Percentiles rank a stretch among this genome's conserved stretches.
These are phyloP conservation scores for Fusarium odoratissimum DNA, from an alignment of 2,329 filamentous ascomycete species.

Conservation along the genomic window DNA sequence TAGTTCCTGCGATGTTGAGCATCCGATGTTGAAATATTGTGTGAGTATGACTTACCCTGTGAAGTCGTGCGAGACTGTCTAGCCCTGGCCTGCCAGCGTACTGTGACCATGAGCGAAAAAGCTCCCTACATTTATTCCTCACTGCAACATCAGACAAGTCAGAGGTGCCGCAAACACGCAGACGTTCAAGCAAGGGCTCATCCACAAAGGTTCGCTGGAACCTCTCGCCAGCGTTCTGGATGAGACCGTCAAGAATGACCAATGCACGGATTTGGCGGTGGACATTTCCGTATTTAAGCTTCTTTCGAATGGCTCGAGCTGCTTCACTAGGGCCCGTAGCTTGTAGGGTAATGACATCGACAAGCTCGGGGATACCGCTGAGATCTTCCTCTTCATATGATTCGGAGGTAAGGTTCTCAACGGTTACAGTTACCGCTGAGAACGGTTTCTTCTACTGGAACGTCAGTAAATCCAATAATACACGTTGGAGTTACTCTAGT, in stretches of 20 bases:
- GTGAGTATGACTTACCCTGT: constrained; percentile 62
- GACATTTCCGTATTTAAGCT: constrained; percentile 97
- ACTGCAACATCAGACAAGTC: constrained; percentile 86
- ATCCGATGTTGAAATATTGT: not conserved
- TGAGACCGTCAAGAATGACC: constrained; percentile 88
- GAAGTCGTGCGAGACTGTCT: constrained; percentile 81
- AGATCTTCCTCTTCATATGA: constrained; percentile 91
- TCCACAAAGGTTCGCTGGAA: constrained; percentile 92
- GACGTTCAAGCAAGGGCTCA: constrained; percentile 88
- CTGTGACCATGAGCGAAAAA: constrained; percentile 90
- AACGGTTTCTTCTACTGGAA: constrained; percentile 75
- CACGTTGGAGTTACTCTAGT: not conserved
- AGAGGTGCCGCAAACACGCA: constrained; percentile 88
- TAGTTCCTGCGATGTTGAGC: constrained; percentile 62
- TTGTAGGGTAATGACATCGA: constrained; percentile 94
- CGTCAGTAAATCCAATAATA: constrained; percentile 1
- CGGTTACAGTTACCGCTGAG: constrained; percentile 90
- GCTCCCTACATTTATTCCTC: constrained; percentile 85
- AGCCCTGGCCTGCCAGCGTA: constrained; percentile 87
- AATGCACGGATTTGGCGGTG: constrained; percentile 92
- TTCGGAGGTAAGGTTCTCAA: constrained; percentile 92
- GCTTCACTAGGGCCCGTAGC: constrained; percentile 87
- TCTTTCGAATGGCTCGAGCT: constrained; percentile 92
- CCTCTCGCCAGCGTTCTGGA: constrained; percentile 89
- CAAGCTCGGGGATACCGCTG: constrained; percentile 90